phyloP scores from a whole-genome alignment of 2,329 filamentous ascomycete species.

The Diaporthe longicolla region DNA sequence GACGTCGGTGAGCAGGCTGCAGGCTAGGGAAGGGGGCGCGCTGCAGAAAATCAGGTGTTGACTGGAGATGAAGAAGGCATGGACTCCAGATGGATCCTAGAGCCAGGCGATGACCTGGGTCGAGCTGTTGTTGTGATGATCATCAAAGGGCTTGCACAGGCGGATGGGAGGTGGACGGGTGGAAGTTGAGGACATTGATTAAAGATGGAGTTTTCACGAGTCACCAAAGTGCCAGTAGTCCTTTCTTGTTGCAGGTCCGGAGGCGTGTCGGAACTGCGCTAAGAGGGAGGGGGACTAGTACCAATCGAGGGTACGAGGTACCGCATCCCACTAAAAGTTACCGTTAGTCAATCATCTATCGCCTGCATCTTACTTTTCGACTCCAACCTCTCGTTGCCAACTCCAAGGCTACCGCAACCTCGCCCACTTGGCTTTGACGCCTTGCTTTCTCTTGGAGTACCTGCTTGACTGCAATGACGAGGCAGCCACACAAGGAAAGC shows the following conservation, averaged over 20 bases:
- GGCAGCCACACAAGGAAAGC: neutral
- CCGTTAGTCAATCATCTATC: conserved; percentile 7
- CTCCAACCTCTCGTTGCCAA: conserved; percentile 8
- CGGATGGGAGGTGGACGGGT: conserved; percentile 33
- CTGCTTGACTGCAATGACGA: conserved; percentile 38
- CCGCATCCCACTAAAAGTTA: conserved; percentile 19
- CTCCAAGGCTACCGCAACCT: neutral
- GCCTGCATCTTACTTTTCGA: neutral
- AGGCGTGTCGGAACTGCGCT: conserved; percentile 32
- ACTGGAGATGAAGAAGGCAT: conserved; percentile 37
- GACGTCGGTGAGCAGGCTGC: conserved; percentile 64
- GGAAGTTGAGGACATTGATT: conserved; percentile 49
- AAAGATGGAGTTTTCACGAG: conserved; percentile 42
- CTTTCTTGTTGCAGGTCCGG: conserved; percentile 18
- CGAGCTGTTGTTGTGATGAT: conserved; percentile 50
- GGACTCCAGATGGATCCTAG: conserved; percentile 42
- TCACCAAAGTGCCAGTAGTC: conserved; percentile 39
- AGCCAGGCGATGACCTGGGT: conserved; percentile 54
- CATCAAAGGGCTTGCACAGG: conserved; percentile 51
- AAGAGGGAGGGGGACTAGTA: conserved; percentile 36
- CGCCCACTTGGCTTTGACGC: conserved; percentile 4
- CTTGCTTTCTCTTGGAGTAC: conserved; percentile 1
- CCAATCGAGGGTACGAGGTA: conserved; percentile 33
- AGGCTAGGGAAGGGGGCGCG: conserved; percentile 66
- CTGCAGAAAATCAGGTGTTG: conserved; percentile 43